Evolutionary conservation across 768 basidiomycete species (phyloP).

Genomic region (Rhodotorula diobovata): DNA sequence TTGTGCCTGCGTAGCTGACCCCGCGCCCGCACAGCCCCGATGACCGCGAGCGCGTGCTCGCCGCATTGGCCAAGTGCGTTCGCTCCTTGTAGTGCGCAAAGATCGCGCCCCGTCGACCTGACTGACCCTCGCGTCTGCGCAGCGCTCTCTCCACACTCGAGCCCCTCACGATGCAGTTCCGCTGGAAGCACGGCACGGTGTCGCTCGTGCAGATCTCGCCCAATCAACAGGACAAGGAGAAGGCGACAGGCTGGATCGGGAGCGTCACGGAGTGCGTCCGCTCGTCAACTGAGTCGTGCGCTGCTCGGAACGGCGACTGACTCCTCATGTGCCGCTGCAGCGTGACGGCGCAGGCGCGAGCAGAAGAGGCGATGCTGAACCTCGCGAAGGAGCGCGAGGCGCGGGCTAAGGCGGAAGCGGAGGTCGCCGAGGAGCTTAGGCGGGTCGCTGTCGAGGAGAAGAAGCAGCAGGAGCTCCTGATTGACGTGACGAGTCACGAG

Average conservation of each 20-base stretch:
- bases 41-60: background rate
- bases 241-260: constrained; percentile 17
- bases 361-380: constrained; percentile 16
- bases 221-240: background rate
- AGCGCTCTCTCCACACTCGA: background rate
- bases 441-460: constrained; percentile 47
- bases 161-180: constrained; percentile 14
- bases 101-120: no score
- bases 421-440: constrained; percentile 42
- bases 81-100: no score
- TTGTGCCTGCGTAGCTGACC: background rate
- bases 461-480: constrained; percentile 47
- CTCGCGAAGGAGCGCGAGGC: constrained; percentile 29
- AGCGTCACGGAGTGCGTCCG: no score
- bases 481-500: constrained; percentile 45
- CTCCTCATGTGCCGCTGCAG: no score
- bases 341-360: constrained; percentile 16
- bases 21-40: background rate
- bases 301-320: no score
- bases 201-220: constrained; percentile 6
- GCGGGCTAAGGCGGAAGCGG: constrained; percentile 36
- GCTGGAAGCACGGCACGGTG: constrained; percentile 14
- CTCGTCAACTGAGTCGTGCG: no score
- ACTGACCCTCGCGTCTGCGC: no score
- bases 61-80: background rate